Percentiles rank a stretch among this genome's conserved stretches.
phyloP scores from a whole-genome alignment of 805 yeast genomes.

The Debaryomyces maramus region DNA sequence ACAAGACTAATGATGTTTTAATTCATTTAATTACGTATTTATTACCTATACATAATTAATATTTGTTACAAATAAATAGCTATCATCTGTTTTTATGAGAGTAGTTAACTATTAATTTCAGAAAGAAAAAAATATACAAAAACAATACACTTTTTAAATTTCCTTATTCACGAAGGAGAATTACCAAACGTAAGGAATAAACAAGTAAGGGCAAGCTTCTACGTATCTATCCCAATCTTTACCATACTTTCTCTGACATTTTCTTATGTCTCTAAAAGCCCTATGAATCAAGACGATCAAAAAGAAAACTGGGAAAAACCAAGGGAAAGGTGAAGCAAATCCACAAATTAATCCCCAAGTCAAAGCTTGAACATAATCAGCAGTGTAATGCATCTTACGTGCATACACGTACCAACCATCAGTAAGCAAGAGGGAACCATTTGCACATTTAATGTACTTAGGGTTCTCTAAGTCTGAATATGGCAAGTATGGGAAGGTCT shows the following conservation, averaged over 20 bases:
- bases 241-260: slow-evolving; percentile 87
- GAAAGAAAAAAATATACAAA: neutral
- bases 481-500: slow-evolving; percentile 92
- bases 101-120: neutral
- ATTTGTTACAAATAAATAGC: neutral
- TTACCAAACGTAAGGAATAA: slow-evolving; percentile 82
- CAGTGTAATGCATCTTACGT: slow-evolving; percentile 92
- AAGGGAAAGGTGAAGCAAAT: slow-evolving; percentile 82
- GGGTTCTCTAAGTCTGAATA: slow-evolving; percentile 82
- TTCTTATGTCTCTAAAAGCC: slow-evolving; percentile 81
- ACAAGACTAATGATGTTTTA: slow-evolving; percentile 59
- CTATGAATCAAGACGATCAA: slow-evolving; percentile 85
- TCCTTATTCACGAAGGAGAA: neutral
- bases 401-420: slow-evolving; percentile 96
- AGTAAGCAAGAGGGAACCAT: slow-evolving; percentile 80
- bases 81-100: neutral
- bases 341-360: slow-evolving; percentile 95
- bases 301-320: slow-evolving; percentile 95
- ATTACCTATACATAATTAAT: neutral
- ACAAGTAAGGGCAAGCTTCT: slow-evolving; percentile 85
- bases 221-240: slow-evolving; percentile 88
- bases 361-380: slow-evolving; percentile 83
- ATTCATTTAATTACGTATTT: neutral
- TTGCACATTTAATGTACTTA: slow-evolving; percentile 75
- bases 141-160: neutral